Conservation (phyloP, 352 stramenopile genomes). For the Phytophthora palmivora region DNA sequence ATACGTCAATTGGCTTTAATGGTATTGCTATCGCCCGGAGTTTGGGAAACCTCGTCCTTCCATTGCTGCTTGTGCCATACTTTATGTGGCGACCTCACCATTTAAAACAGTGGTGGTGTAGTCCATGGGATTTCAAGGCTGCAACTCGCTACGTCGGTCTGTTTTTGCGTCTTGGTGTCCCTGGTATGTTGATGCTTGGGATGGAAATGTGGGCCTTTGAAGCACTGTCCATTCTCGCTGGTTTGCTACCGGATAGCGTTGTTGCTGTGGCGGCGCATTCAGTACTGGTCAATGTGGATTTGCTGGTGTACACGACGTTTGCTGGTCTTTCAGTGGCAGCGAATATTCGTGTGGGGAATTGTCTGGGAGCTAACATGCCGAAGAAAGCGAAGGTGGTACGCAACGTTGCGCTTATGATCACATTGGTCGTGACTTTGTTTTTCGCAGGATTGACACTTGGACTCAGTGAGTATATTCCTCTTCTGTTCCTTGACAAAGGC, state of each 20-base stretch:
- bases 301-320: too few species aligned
- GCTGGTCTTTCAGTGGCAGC: too few species aligned
- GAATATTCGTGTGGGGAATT: too few species aligned
- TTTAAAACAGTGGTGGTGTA: too few species aligned
- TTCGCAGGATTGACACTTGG: conserved; percentile 20
- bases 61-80: conserved; percentile 50
- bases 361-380: conserved; percentile 36
- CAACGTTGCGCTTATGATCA: conserved; percentile 33
- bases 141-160: too few species aligned
- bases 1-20: too few species aligned
- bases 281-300: too few species aligned
- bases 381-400: conserved; percentile 47
- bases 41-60: conserved; percentile 49
- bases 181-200: too few species aligned
- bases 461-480: conserved; percentile 26
- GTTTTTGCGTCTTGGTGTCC: too few species aligned
- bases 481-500: conserved; percentile 44
- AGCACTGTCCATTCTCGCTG: conserved; percentile 50
- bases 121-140: too few species aligned
- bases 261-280: conserved; percentile 59
- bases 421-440: conserved; percentile 29
- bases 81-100: conserved; percentile 43
- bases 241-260: conserved; percentile 51
- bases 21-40: conserved; percentile 70
- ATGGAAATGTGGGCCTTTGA: conserved; percentile 70